phyloP scores from a whole-genome alignment of 2,329 filamentous ascomycete genomes.

The Cladophialophora chaetospira region DNA sequence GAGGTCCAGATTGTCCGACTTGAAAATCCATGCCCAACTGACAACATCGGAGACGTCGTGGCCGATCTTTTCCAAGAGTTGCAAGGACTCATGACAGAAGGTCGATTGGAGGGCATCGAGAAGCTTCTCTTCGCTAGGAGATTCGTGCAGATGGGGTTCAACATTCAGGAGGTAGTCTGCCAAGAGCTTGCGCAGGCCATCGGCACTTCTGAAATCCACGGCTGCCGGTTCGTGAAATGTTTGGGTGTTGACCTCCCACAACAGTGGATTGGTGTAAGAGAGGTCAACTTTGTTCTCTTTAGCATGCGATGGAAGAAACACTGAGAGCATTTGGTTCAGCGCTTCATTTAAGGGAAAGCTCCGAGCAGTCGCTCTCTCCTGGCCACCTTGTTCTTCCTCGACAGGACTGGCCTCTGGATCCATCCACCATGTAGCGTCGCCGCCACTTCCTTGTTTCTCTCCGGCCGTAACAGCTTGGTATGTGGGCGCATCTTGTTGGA shows the following conservation, averaged over 20 bases:
- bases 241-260: constrained; percentile 11
- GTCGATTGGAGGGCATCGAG: constrained; percentile 37
- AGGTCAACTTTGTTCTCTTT: constrained; percentile 19
- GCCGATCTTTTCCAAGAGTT: constrained; percentile 37
- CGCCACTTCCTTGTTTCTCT: background rate
- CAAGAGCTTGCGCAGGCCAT: constrained; percentile 38
- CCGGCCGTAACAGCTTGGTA: background rate
- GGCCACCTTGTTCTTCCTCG: background rate
- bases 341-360: background rate
- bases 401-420: background rate
- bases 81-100: constrained; percentile 37
- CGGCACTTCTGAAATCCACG: constrained; percentile 32
- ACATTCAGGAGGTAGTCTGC: constrained; percentile 43
- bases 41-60: constrained; percentile 46
- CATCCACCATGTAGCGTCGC: background rate
- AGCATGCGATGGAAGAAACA: constrained; percentile 20
- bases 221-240: constrained; percentile 15
- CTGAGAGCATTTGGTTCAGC: constrained; percentile 12
- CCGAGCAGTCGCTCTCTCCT: background rate
- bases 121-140: constrained; percentile 22
- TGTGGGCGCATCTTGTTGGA: background rate
- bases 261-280: constrained; percentile 18
- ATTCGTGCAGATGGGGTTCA: constrained; percentile 35
- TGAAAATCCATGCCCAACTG: constrained; percentile 52
- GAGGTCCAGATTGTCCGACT: constrained; percentile 38